Base-by-base conservation (phyloP, 371 early-diverging fungal genomes). In the Mortierella sp. region DNA sequence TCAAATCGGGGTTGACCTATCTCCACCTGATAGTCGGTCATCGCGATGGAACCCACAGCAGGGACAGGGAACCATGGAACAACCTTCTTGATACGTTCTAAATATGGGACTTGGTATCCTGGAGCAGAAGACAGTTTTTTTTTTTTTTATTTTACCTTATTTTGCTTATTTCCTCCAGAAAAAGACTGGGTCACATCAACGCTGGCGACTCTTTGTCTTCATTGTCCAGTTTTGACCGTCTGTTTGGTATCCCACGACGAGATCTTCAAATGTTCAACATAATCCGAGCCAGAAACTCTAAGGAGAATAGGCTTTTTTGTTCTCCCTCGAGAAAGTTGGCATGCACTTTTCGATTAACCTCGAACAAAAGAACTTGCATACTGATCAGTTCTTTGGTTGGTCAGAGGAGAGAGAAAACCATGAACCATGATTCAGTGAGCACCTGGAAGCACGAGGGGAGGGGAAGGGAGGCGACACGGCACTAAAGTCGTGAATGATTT, bases 221-320 rank as follows among this genome's bases (percentile, higher is more conserved):
- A 68, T 29, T 81, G 82, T 28, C 88, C 72, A 15, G 93, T 77
- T 29, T 82, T 75, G 7, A 91, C 81, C 6, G 90, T 84, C 46
- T 96, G 92, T 37, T 91, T 84, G 0, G 86, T 55, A 26, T 82
- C 86, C 91, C 92, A 91, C 55, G 55, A 82, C 19, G 28, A 75
- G 23, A 18, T 81, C 25, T 79, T 80, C 19, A 81, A 75, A 25
- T 65, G 44, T 4, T 84, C 88, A 11, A 90, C 85, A 70, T 86
- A 89, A 57, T 96, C 95, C 0, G 89, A 81, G n/a, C 86, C 84
- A 9, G 94, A 95, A 4, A 96, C 63, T 26, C 96, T 88, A 43
- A 94, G 84, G 71, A 93, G 95, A 37, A 95, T 74, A 0, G 97
- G 94, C 66, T 93, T 94, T 7, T 90, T n/a, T n/a, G n/a, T n/a